These are phyloP conservation scores for Xerocomus brunneocitrinus DNA, from an alignment of 768 basidiomycete genomes.

Conservation along the genomic window DNA sequence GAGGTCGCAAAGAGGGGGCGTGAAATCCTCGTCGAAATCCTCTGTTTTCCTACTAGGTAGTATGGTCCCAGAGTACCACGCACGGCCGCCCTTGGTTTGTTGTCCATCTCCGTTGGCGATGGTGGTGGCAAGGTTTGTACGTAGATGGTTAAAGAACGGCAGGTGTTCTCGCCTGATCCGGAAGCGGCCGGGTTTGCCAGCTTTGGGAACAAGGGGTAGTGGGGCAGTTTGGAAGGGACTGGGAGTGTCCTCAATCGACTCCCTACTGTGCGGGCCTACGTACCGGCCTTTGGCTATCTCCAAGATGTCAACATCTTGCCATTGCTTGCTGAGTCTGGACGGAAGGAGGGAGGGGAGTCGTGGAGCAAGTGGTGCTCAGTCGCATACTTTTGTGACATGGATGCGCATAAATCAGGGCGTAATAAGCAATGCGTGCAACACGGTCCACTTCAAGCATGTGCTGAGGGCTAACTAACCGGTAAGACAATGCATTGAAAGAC, in stretches of 20 bases:
- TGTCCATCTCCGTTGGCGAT: neutral
- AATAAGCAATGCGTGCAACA: constrained; percentile 38
- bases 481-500: constrained; percentile 13
- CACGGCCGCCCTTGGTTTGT: neutral
- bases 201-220: no score
- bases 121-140: neutral
- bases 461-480: constrained; percentile 22
- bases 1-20: no score
- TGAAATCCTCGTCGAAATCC: constrained; percentile 1
- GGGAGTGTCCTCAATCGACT: no score
- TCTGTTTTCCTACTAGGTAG: neutral
- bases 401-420: constrained; percentile 38
- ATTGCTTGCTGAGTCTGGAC: constrained; percentile 19
- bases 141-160: rapidly evolving
- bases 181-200: constrained; percentile 12
- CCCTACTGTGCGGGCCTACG: no score
- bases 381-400: constrained; percentile 31
- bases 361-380: constrained; percentile 44
- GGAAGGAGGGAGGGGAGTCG: constrained; percentile 11
- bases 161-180: neutral
- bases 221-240: no score
- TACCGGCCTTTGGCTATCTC: no score
- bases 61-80: neutral
- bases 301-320: constrained; percentile 22
- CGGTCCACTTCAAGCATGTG: constrained; percentile 23